A percentile compares a stretch with the other conserved stretches of the same genome.
These are phyloP conservation scores for Fusarium chuoi DNA, from an alignment of 2,329 filamentous ascomycete species.

Conservation along the genomic window DNA sequence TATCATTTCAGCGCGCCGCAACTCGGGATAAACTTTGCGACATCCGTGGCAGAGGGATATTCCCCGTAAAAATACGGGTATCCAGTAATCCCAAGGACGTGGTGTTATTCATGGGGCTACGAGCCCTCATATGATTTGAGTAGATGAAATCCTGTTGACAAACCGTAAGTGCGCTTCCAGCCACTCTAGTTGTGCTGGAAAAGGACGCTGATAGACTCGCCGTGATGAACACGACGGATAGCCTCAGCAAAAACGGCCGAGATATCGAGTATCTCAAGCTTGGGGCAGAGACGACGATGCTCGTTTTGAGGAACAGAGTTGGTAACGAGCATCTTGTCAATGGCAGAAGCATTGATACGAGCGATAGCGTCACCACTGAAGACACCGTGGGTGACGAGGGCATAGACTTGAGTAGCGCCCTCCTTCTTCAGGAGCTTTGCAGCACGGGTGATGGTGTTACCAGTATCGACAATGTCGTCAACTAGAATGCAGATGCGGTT, in stretches of 20 bases:
- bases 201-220: conserved; percentile 95
- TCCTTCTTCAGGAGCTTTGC: conserved; percentile 97
- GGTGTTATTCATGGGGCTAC: conserved; percentile 4
- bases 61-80: conserved; percentile 2
- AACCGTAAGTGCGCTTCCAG: conserved; percentile 12
- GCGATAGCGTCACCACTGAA: conserved; percentile 95
- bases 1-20: conserved; percentile 27
- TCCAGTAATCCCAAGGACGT: conserved; percentile 12
- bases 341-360: conserved; percentile 89
- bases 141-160: conserved; percentile 21
- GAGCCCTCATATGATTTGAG: conserved; percentile 20
- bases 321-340: conserved; percentile 95
- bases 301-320: conserved; percentile 93
- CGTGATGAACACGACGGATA: conserved; percentile 94
- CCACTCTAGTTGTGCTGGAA: conserved; percentile 62
- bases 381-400: conserved; percentile 93
- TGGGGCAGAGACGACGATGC: conserved; percentile 80
- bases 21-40: conserved; percentile 23
- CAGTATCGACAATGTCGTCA: conserved; percentile 94
- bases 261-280: conserved; percentile 90
- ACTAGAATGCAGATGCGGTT: conserved; percentile 88
- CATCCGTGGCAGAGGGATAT: conserved; percentile 8
- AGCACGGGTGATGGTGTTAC: conserved; percentile 95
- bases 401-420: conserved; percentile 90
- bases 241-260: conserved; percentile 94